These are phyloP conservation scores for Suhomyces wounanorum DNA, from an alignment of 1,139 yeast genomes.

Conservation along the genomic window DNA sequence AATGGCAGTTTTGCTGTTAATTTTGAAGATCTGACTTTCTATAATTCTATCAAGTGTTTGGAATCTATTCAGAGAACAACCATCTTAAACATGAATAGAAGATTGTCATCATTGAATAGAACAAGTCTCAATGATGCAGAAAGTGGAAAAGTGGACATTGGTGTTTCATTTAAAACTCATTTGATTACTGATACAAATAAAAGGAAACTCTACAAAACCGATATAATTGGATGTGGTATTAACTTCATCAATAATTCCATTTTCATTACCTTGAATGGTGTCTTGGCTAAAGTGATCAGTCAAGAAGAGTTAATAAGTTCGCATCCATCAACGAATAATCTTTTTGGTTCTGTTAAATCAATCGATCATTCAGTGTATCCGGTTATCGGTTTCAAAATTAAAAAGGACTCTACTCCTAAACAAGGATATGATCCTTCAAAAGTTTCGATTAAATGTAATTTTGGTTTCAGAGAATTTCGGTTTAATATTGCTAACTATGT, in stretches of 20 bases:
- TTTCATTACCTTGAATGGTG: conserved; percentile 84
- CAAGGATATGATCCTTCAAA: conserved; percentile 14
- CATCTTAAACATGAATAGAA: conserved; percentile 39
- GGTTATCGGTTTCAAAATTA: conserved; percentile 43
- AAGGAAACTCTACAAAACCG: conserved; percentile 39
- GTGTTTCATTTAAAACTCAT: conserved; percentile 37
- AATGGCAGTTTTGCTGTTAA: conserved; percentile 47
- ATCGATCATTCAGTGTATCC: conserved; percentile 37
- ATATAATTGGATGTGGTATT: conserved; percentile 82
- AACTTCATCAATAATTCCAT: conserved; percentile 64
- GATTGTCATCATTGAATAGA: conserved; percentile 36
- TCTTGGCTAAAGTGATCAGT: conserved; percentile 38
- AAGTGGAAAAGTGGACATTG: conserved; percentile 39
- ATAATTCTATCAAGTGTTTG: conserved; percentile 38
- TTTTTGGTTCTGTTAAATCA: conserved; percentile 21
- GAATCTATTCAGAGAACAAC: conserved; percentile 36
- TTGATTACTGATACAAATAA: conserved; percentile 14
- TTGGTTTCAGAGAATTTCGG: conserved; percentile 67
- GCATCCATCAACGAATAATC: conserved; percentile 29
- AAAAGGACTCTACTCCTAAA: conserved; percentile 21
- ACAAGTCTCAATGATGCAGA: conserved; percentile 31
- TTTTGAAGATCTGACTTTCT: conserved; percentile 44
- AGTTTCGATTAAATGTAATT: conserved; percentile 56
- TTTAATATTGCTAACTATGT: conserved; percentile 74
- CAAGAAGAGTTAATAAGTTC: conserved; percentile 32